Percentiles rank a stretch among this genome's conserved stretches.
Conservation (phyloP, 306 rosid genomes). For the Fragaria iinumae region DNA sequence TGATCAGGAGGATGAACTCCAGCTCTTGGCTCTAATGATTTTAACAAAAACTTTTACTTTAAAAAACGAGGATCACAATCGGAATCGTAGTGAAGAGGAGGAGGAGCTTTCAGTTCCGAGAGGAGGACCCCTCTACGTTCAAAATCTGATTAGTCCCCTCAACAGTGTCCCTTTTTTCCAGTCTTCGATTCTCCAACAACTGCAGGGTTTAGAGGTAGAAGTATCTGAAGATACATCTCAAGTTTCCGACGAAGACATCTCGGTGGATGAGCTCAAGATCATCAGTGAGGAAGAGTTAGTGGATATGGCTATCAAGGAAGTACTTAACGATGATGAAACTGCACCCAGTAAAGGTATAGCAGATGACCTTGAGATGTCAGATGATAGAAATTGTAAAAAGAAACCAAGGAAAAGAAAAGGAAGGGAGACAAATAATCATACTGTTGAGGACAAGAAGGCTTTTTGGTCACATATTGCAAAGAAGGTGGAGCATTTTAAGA, state of each 20-base stretch:
- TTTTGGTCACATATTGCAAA: constrained; percentile 36
- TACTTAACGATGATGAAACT: background rate
- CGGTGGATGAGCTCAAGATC: background rate
- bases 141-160: background rate
- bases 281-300: background rate
- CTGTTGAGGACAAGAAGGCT: background rate
- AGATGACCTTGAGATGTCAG: constrained; percentile 17
- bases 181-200: background rate
- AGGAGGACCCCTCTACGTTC: background rate
- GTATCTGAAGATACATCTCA: background rate
- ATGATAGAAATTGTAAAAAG: constrained; percentile 11
- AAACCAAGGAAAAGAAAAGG: constrained; percentile 30
- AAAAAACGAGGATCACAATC: no score
- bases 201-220: background rate
- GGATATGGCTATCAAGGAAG: background rate
- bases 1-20: no score
- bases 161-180: background rate
- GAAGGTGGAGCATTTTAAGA: constrained; percentile 50
- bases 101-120: background rate
- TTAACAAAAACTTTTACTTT: no score
- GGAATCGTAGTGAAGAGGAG: background rate
- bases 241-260: background rate
- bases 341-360: background rate
- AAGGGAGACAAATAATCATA: constrained; percentile 13
- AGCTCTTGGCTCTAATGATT: no score